phyloP scores from a whole-genome alignment of 2,329 filamentous ascomycete genomes.

The Xylariaceae sp. region DNA sequence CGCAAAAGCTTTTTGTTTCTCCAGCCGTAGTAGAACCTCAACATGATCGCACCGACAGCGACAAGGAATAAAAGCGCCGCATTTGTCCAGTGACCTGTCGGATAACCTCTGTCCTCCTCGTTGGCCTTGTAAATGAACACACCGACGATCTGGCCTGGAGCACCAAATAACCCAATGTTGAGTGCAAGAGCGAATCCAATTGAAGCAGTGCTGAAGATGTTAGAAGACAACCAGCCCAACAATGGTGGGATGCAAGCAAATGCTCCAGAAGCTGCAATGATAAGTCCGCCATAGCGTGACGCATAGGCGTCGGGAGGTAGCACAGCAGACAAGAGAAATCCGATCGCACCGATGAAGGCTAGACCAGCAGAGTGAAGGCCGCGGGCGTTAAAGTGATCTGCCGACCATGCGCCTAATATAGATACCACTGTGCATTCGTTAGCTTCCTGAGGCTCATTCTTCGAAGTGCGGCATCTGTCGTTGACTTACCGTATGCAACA shows the following conservation, averaged over 20 bases:
- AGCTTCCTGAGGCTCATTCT: neutral
- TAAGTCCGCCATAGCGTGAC: conserved; percentile 66
- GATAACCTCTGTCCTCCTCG: conserved; percentile 60
- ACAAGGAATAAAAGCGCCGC: conserved; percentile 41
- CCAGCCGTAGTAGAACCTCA: conserved; percentile 57
- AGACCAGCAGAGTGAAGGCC: conserved; percentile 43
- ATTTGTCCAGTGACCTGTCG: conserved; percentile 61
- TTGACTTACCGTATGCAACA: conserved; percentile 40
- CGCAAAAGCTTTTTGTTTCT: conserved; percentile 39
- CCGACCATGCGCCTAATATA: conserved; percentile 54
- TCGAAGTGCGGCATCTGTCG: neutral
- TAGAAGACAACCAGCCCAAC: conserved; percentile 66
- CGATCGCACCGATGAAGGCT: conserved; percentile 44
- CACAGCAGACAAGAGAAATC: conserved; percentile 60
- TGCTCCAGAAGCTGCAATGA: conserved; percentile 62
- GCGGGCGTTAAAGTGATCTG: conserved; percentile 59
- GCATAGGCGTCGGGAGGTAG: conserved; percentile 59
- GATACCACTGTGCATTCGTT: conserved; percentile 26
- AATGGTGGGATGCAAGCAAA: conserved; percentile 70
- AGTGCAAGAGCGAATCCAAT: conserved; percentile 68
- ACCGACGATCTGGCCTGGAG: conserved; percentile 67
- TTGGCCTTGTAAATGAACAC: conserved; percentile 70
- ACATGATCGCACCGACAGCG: conserved; percentile 19
- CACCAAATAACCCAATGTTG: conserved; percentile 64
- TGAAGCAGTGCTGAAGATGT: conserved; percentile 62